These are phyloP conservation scores for Ganoderma meredithae DNA, from an alignment of 1,284 basidiomycete genomes.

Conservation along the genomic window DNA sequence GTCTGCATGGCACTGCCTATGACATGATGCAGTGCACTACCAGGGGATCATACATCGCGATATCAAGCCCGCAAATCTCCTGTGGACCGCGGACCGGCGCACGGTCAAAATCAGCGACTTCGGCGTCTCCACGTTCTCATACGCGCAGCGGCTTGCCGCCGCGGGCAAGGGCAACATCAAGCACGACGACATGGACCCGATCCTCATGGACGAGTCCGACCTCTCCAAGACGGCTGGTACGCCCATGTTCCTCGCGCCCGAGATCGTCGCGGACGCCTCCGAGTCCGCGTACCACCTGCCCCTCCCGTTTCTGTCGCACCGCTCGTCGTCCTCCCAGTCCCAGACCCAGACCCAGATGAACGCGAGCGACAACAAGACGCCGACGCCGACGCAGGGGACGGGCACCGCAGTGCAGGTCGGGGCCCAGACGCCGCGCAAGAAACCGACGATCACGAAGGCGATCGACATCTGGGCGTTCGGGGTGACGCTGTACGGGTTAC, in stretches of 20 bases:
- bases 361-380: background rate
- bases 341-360: background rate
- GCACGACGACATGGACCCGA: conserved; percentile 55
- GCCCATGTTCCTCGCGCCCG: conserved; percentile 97
- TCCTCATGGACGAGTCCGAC: conserved; percentile 86
- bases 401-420: conserved; percentile 18
- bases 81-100: conserved; percentile 84
- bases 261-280: conserved; percentile 77
- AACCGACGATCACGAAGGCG: conserved; percentile 87
- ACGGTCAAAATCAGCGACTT: conserved; percentile 98
- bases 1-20: conserved; percentile 14
- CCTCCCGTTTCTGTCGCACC: conserved; percentile 24
- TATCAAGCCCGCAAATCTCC: conserved; percentile 97
- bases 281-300: conserved; percentile 10
- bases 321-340: conserved; percentile 41
- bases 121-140: conserved; percentile 95
- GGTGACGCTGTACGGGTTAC: conserved; percentile 95
- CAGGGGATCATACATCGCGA: conserved; percentile 99
- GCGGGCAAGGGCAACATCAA: conserved; percentile 50
- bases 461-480: conserved; percentile 99
- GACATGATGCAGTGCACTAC: conserved; percentile 75
- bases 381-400: conserved; percentile 11
- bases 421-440: conserved; percentile 40
- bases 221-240: conserved; percentile 95
- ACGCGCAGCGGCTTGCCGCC: conserved; percentile 76